Conservation (phyloP, 176 grass and related monocot genomes). For the Musa acuminata region DNA sequence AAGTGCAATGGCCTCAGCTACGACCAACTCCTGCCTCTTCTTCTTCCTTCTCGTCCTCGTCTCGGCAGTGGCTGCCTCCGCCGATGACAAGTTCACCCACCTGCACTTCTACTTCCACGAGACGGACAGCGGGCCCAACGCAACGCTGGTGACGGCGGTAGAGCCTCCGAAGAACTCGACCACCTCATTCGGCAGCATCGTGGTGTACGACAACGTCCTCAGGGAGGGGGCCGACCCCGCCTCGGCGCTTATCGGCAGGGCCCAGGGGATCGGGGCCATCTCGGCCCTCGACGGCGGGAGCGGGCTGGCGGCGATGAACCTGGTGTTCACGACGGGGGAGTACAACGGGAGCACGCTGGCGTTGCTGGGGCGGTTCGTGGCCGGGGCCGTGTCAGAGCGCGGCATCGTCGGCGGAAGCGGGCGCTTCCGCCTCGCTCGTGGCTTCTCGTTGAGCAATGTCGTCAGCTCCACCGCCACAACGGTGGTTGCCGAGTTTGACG, state of each 20-base stretch:
- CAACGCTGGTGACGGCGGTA: constrained; percentile 20
- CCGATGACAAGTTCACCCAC: background rate
- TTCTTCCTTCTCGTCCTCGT: background rate
- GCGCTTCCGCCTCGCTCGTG: constrained; percentile 15
- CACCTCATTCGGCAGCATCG: constrained; percentile 19
- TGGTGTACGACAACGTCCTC: constrained; percentile 18
- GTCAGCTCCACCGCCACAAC: background rate
- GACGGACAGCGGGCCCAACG: background rate
- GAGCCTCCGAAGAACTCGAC: constrained; percentile 6
- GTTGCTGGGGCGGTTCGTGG: constrained; percentile 9
- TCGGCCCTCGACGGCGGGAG: background rate
- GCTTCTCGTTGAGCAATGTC: constrained; percentile 11
- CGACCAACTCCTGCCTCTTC: no score
- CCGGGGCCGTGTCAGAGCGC: background rate
- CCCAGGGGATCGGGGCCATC: constrained; percentile 17
- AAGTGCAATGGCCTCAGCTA: no score
- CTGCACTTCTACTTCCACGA: constrained; percentile 35
- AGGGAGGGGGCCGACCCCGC: constrained; percentile 18
- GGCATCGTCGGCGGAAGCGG: constrained; percentile 18
- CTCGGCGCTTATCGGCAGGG: constrained; percentile 19
- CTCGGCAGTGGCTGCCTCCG: background rate
- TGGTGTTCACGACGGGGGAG: constrained; percentile 21
- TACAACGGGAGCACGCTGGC: constrained; percentile 26
- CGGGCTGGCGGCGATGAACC: constrained; percentile 10
- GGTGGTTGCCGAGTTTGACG: constrained; percentile 17